Evolutionary conservation across 345 rosid genomes (phyloP).

Genomic region (Salix arbutifolia): DNA sequence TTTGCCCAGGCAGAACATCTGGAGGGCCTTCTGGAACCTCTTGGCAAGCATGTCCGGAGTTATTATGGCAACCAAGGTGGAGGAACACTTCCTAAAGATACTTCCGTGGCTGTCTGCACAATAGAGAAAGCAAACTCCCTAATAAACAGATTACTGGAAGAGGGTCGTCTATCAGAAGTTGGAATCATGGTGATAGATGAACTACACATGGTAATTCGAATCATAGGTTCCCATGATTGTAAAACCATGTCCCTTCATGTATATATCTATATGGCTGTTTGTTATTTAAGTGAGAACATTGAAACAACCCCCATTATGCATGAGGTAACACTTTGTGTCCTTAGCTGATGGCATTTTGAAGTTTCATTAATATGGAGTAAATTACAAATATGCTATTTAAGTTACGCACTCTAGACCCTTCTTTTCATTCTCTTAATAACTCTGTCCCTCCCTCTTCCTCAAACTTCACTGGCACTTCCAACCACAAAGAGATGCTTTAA

Average conservation of each 20-base stretch:
- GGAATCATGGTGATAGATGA: slow-evolving; percentile 97
- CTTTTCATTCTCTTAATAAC: too few relatives aligned
- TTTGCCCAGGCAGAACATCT: slow-evolving; percentile 82
- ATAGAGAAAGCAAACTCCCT: slow-evolving; percentile 97
- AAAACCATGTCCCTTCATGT: neutral
- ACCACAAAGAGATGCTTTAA: too few relatives aligned
- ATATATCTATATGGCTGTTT: slow-evolving; percentile 1
- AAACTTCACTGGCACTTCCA: too few relatives aligned
- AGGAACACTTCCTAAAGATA: slow-evolving; percentile 93
- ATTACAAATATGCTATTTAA: too few relatives aligned
- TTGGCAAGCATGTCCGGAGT: slow-evolving; percentile 86
- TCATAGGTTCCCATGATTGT: neutral
- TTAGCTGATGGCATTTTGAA: too few relatives aligned
- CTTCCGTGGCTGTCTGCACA: slow-evolving; percentile 95
- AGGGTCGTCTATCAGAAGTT: slow-evolving; percentile 88
- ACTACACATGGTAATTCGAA: slow-evolving; percentile 75
- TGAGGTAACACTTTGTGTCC: too few relatives aligned
- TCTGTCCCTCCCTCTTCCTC: too few relatives aligned
- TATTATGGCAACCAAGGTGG: slow-evolving; percentile 97
- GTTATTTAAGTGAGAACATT: neutral
- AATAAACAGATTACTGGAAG: slow-evolving; percentile 84
- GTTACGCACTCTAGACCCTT: too few relatives aligned
- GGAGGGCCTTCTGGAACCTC: slow-evolving; percentile 84
- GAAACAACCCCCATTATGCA: too few relatives aligned
- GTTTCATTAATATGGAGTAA: too few relatives aligned